These are phyloP conservation scores for Trypanosomatidae sp. DNA, from an alignment of 208 protist species.

Conservation along the genomic window DNA sequence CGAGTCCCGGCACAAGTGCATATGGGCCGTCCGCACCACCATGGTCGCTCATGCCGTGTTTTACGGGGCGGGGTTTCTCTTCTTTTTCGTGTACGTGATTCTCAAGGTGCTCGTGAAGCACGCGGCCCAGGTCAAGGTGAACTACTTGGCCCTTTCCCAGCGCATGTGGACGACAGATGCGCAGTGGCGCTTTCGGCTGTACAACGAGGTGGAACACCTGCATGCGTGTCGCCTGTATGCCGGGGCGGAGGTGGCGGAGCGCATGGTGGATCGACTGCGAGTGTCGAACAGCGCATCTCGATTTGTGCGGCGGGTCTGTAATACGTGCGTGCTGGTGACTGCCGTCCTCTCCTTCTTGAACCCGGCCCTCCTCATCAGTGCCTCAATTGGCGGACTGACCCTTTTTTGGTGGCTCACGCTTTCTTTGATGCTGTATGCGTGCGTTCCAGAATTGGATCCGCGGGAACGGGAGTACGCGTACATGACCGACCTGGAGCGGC, in stretches of 20 bases:
- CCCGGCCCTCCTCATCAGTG: conserved; percentile 60
- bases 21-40: conserved; percentile 38
- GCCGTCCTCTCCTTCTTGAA: conserved; percentile 71
- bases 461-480: conserved; percentile 79
- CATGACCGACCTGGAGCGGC: conserved; percentile 41
- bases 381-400: conserved; percentile 47
- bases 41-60: conserved; percentile 44
- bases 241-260: conserved; percentile 42
- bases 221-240: conserved; percentile 48
- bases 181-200: conserved; percentile 74
- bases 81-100: conserved; percentile 50
- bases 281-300: conserved; percentile 46
- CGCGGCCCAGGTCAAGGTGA: conserved; percentile 60
- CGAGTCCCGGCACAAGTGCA: conserved; percentile 29
- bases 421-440: conserved; percentile 53
- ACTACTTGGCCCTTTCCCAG: conserved; percentile 49
- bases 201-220: conserved; percentile 84
- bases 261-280: conserved; percentile 51
- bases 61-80: conserved; percentile 53
- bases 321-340: conserved; percentile 52
- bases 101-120: conserved; percentile 76
- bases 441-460: conserved; percentile 39
- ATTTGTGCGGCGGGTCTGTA: conserved; percentile 57
- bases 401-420: conserved; percentile 81
- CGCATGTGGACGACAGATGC: conserved; percentile 60